These are phyloP conservation scores for Funneliformis geosporum DNA, from an alignment of 192 early-diverging fungal species.

Conservation along the genomic window DNA sequence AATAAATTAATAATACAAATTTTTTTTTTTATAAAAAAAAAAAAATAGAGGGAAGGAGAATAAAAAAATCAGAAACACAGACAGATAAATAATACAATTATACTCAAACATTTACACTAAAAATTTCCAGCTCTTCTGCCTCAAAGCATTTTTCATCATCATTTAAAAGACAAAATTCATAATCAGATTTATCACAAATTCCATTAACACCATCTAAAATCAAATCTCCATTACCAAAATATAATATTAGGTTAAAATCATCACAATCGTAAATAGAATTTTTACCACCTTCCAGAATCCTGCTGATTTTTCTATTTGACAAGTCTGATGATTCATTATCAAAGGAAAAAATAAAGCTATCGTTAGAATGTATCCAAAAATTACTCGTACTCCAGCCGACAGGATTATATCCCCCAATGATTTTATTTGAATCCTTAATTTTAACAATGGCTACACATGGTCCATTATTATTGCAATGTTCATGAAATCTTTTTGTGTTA, in stretches of 20 bases:
- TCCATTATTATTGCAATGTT: neutral
- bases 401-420: constrained; percentile 25
- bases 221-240: neutral
- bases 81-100: neutral
- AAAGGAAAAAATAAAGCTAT: constrained; percentile 16
- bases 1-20: too few relatives aligned
- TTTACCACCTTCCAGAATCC: neutral
- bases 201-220: neutral
- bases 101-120: neutral
- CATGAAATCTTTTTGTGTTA: neutral
- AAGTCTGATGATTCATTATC: neutral
- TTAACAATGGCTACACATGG: neutral
- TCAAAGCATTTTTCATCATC: neutral
- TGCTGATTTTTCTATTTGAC: neutral
- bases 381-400: neutral
- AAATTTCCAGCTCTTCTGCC: neutral
- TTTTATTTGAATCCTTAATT: neutral
- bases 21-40: too few relatives aligned
- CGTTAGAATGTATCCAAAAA: neutral
- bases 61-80: too few relatives aligned
- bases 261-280: neutral
- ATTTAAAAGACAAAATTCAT: neutral
- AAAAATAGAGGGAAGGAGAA: too few relatives aligned
- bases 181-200: neutral
- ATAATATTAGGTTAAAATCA: neutral